Evolutionary conservation across 768 basidiomycete genomes (phyloP), one percentile per base, ranked within the genome.

Genomic region (Hirschioporus abietinus): DNA sequence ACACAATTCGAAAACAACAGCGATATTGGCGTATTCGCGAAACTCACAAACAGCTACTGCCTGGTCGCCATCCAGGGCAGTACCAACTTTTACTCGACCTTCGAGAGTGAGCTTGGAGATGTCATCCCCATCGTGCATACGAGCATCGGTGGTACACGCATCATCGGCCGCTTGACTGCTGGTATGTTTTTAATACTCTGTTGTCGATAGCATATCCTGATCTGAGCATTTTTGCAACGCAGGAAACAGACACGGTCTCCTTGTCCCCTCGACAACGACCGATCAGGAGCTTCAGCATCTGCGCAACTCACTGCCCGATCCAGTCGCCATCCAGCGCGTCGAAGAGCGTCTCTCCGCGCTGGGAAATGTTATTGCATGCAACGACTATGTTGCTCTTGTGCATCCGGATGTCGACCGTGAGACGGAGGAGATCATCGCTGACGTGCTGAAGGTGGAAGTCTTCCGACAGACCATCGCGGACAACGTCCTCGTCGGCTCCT

Each of bases 341-440:
- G 97, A 99, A 76, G 97, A 99, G 80, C 91, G 97, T 30, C 83
- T 99, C 68, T 96, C 94, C 23, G 97, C 97, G 0, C 88, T 99
- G 27, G 97, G 97, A 25, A 99, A 99, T 76, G 96, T 99, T 68
- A 96, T 99, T 76, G 95, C 94, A 15, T 96, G 93, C 80, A 99
- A 99, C 78, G 97, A 99, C 80, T 92, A 99, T 74, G 96, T 99
- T 71, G 97, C 97, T 8, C 90, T 99, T 72, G 97, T 99, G 26
- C 97, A 99, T 77, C 97, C 97, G 8, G 97, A 99, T 71, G 81
- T 99, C 68, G 97, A 99, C 80, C 88, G 97, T 68, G 97, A 99
- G 79, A 99, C 97, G 25, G 97, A 99, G 75, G 97, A 99, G 78
- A 99, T 99, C 80, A 98, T 99, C 78, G 97, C 97, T 30, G 97